Conservation (phyloP, 441 rosid species). For the Pelargonium australe region DNA sequence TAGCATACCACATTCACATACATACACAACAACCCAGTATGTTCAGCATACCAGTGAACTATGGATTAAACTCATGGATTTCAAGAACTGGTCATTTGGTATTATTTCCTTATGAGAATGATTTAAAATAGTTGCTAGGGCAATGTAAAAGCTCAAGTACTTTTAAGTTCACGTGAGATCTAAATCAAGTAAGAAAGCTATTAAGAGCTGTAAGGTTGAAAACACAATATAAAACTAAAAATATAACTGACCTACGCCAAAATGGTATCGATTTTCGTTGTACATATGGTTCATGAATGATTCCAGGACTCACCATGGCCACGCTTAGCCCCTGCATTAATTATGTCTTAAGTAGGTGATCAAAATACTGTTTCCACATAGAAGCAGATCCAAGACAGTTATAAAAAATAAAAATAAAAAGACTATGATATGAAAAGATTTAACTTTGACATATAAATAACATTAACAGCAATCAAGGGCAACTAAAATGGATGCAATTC, state of each 20-base stretch:
- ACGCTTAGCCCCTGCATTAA: conserved; percentile 60
- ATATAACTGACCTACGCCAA: conserved; percentile 60
- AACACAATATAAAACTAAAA: conserved; percentile 11
- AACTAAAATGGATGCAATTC: background rate
- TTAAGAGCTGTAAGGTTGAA: conserved; percentile 1
- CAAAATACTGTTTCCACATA: conserved; percentile 13
- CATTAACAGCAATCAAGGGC: background rate
- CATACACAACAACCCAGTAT: background rate
- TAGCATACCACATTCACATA: background rate
- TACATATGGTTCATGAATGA: conserved; percentile 76
- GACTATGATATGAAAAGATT: background rate
- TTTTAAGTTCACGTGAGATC: background rate
- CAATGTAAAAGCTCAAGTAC: background rate
- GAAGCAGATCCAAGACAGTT: conserved; percentile 12
- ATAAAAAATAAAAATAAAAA: background rate
- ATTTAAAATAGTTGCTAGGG: background rate
- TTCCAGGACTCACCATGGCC: conserved; percentile 71
- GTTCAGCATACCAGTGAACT: background rate
- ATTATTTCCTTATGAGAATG: no score
- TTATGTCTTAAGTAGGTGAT: conserved; percentile 16
- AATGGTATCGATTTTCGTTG: conserved; percentile 56
- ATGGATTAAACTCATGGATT: no score
- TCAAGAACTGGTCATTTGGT: no score
- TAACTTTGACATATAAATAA: conserved; percentile 1
- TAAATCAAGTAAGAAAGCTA: background rate